Base-by-base conservation (phyloP, 73 alveolate species). In the Paramecium octaurelia region DNA sequence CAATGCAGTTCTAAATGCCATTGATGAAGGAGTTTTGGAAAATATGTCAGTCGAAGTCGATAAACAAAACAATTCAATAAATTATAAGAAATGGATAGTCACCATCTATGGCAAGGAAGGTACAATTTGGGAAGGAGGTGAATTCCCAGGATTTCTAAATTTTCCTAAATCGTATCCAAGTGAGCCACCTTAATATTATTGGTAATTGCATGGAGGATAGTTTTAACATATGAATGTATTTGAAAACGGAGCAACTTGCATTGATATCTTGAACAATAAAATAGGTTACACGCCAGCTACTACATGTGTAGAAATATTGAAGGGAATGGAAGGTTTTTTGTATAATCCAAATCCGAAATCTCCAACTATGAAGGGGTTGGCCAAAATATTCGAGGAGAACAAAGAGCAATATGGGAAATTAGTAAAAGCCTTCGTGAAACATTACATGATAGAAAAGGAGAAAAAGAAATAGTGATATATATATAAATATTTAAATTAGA, bases 51-150 rank as follows among this genome's bases (percentile, higher is more conserved):
- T 73, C 2, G 68, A 35, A 16, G 60, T 73, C 1, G 87, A 58
- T 8, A 16, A 29, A 10, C 7, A 73, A 73, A 73, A 73, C 14
- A 36, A 73, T 73, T 20, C 87, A 12, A 73, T 35, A 6, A 38
- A 73, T 73, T 73, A 73, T 43, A 80, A 12, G 3, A 80, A 40
- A 44, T 80, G 91, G 91, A 6, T 16, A 7, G 18, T 40, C 4
- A 64, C 57, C 1, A 48, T 80, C 8, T 80, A 48, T 42, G 91
- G 91, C 9, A 42, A 42, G 16, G 91, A 80, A 23, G 75, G 75
- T 43, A 80, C 91, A 3, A 42, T 48, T 43, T 80, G 91, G 91
- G 91, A 80, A 80, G 75, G 75, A 7, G 91, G 91, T 3, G 75
- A 48, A 23, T 80, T 80, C 12, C 48, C 46, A 18, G 91, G 91